Percentiles rank a stretch among this genome's conserved stretches.
Conservation (phyloP, 768 basidiomycete species). For the Lactarius pseudohatsudake region DNA sequence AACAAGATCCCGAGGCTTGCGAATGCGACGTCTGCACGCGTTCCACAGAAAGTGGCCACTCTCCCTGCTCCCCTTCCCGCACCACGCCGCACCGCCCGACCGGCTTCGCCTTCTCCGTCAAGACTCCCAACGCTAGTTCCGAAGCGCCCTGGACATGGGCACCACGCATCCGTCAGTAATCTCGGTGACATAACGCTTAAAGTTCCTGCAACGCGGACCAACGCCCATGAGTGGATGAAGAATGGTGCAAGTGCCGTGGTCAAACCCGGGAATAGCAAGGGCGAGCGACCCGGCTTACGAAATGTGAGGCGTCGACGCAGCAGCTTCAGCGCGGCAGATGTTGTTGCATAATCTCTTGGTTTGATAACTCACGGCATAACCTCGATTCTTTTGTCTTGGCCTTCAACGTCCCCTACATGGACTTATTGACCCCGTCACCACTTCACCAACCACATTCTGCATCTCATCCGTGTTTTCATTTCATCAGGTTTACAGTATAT, state of each 20-base stretch:
- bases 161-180: conserved; percentile 43
- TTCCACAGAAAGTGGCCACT: conserved; percentile 34
- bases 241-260: conserved; percentile 68
- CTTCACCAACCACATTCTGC: conserved; percentile 12
- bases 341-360: conserved; percentile 57
- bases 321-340: conserved; percentile 86
- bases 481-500: conserved; percentile 20
- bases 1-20: conserved; percentile 44
- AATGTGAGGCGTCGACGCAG: conserved; percentile 75
- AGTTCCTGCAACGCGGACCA: conserved; percentile 34
- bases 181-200: conserved; percentile 52
- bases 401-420: conserved; percentile 12
- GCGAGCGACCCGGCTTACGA: conserved; percentile 71
- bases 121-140: conserved; percentile 71
- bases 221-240: conserved; percentile 64
- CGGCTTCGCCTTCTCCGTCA: conserved; percentile 72
- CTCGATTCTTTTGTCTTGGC: conserved; percentile 18
- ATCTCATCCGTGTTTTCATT: conserved; percentile 21
- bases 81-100: conserved; percentile 42
- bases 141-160: conserved; percentile 43
- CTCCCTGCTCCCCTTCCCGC: conserved; percentile 38
- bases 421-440: conserved; percentile 9
- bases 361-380: conserved; percentile 13
- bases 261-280: conserved; percentile 61
- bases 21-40: conserved; percentile 47